Evolutionary conservation across 352 stramenopile species (phyloP).

Genomic region (Sclerospora graminicola): DNA sequence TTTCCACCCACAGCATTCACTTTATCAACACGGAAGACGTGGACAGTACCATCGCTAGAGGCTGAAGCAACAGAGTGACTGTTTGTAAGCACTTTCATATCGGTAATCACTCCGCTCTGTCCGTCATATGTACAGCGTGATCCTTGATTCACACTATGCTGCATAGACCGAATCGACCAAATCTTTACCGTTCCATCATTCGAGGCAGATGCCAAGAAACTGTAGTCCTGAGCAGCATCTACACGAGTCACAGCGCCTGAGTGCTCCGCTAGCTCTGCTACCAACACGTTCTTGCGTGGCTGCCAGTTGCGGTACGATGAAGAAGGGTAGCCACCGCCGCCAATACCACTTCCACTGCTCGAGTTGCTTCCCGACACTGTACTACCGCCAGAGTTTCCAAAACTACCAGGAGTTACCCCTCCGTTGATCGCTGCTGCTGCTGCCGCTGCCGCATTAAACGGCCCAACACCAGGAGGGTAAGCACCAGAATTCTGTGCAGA

Average conservation of each 20-base stretch:
- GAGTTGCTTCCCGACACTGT: constrained; percentile 15
- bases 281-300: constrained; percentile 71
- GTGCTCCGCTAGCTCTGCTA: constrained; percentile 88
- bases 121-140: constrained; percentile 90
- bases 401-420: constrained; percentile 18
- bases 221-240: constrained; percentile 90
- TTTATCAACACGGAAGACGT: constrained; percentile 95
- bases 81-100: constrained; percentile 94
- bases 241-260: constrained; percentile 88
- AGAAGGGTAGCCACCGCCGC: constrained; percentile 27
- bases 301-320: constrained; percentile 71
- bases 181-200: constrained; percentile 94
- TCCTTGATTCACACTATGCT: constrained; percentile 89
- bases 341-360: constrained; percentile 17
- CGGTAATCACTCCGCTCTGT: constrained; percentile 86
- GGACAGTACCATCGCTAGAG: constrained; percentile 84
- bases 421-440: constrained; percentile 26
- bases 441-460: constrained; percentile 17
- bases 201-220: constrained; percentile 93
- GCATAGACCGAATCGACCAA: constrained; percentile 90
- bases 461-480: constrained; percentile 17
- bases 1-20: constrained; percentile 57
- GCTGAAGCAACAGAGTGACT: constrained; percentile 91
- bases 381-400: constrained; percentile 13
- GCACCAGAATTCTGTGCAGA: constrained; percentile 18